phyloP scores from a whole-genome alignment of 23 red algal genomes.

The Gracilaria gracilis region DNA sequence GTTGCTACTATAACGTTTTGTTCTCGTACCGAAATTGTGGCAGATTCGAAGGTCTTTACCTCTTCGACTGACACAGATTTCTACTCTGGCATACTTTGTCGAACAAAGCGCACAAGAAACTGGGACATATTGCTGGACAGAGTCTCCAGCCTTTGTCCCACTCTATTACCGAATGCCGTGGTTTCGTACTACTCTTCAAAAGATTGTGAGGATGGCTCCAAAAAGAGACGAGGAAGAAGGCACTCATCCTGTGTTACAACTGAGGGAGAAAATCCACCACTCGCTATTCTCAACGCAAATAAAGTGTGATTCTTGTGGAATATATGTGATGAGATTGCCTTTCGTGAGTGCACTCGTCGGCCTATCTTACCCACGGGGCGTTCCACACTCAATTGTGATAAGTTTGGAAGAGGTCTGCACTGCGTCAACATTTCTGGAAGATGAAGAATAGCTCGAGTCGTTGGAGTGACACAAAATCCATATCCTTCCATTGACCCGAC shows the following conservation, averaged over 20 bases:
- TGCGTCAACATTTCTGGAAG: background rate
- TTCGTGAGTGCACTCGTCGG: background rate
- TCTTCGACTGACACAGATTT: background rate
- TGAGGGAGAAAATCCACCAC: too few relatives aligned
- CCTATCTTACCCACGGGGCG: background rate
- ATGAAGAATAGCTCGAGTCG: conserved; percentile 7
- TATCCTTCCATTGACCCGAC: background rate
- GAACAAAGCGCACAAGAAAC: too few relatives aligned
- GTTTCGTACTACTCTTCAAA: too few relatives aligned
- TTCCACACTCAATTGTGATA: conserved; percentile 15
- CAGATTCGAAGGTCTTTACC: background rate
- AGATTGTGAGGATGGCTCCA: background rate
- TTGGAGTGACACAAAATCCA: conserved; percentile 16
- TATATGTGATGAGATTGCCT: background rate
- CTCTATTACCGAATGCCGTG: too few relatives aligned
- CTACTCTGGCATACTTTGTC: too few relatives aligned
- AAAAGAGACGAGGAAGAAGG: background rate
- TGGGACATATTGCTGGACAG: too few relatives aligned
- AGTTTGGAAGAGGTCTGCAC: background rate
- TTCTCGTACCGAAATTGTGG: too few relatives aligned
- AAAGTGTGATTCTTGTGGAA: conserved; percentile 5
- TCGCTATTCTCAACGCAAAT: background rate
- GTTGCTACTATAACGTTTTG: background rate
- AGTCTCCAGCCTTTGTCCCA: too few relatives aligned
- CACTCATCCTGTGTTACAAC: background rate